Evolutionary conservation across 306 rosid genomes (phyloP).

Genomic region (Lotus japonicus): DNA sequence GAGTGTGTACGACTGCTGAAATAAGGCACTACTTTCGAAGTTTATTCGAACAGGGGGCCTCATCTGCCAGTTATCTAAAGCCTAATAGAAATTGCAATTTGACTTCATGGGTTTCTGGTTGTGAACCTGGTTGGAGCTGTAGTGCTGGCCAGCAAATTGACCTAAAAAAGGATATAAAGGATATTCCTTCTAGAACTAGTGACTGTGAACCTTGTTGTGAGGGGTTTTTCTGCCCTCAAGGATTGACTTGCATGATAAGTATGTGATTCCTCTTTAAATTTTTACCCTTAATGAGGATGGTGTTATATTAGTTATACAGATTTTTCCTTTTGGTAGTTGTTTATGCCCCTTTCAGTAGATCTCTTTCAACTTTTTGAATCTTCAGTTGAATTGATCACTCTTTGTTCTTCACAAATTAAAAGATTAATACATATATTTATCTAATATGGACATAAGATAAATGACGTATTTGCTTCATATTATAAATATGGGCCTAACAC

Average conservation of each 20-base stretch:
- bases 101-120: constrained; percentile 64
- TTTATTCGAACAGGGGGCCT: constrained; percentile 18
- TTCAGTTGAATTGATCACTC: too few relatives aligned
- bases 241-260: constrained; percentile 87
- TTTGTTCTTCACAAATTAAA: too few relatives aligned
- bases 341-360: not conserved
- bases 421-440: too few relatives aligned
- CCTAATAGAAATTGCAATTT: constrained; percentile 73
- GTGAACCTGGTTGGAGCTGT: constrained; percentile 91
- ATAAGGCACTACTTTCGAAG: constrained; percentile 48
- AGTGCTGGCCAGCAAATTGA: constrained; percentile 35
- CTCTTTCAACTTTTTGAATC: too few relatives aligned
- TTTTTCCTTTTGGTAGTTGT: not conserved
- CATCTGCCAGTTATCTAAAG: constrained; percentile 34
- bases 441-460: too few relatives aligned
- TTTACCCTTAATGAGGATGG: not conserved
- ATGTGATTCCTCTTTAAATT: constrained; percentile 21
- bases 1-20: constrained; percentile 61
- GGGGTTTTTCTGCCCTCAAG: constrained; percentile 79
- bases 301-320: not conserved
- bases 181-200: constrained; percentile 38
- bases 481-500: too few relatives aligned
- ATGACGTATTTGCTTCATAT: too few relatives aligned
- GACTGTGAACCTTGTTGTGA: constrained; percentile 72
- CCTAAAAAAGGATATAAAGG: constrained; percentile 26